Percentiles rank a stretch among this genome's conserved stretches.
Evolutionary conservation across 768 basidiomycete species (phyloP).

Genomic region (Termitomyces heimii): DNA sequence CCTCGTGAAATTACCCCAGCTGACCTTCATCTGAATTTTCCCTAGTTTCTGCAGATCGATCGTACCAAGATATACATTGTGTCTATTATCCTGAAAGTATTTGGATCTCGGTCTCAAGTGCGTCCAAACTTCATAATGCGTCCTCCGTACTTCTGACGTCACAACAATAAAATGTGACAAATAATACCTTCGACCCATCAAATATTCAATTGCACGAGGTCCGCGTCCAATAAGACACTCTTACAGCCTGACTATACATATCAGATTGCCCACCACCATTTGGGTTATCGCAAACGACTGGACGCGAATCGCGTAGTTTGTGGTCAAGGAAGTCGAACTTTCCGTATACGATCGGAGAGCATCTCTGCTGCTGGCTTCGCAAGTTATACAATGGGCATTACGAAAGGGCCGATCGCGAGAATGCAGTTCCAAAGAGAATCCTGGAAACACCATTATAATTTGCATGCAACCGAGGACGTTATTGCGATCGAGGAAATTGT

Average conservation of each 20-base stretch:
- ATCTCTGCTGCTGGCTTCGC: constrained; percentile 7
- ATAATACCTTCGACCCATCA: no score
- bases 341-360: constrained; percentile 20
- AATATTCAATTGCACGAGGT: no score
- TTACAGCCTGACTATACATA: neutral
- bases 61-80: no score
- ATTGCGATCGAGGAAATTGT: neutral
- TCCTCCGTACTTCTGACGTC: no score
- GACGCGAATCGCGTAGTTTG: constrained; percentile 20
- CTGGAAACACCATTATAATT: constrained; percentile 25
- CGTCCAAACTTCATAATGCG: no score
- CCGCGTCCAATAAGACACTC: no score
- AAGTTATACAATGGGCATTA: constrained; percentile 4
- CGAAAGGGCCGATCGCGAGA: constrained; percentile 12
- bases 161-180: no score
- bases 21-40: neutral
- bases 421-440: constrained; percentile 20
- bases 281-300: neutral
- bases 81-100: no score
- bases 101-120: no score
- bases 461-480: constrained; percentile 4
- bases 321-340: constrained; percentile 24
- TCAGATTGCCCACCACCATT: neutral
- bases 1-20: no score
- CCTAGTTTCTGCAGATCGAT: neutral